A percentile compares a stretch with the other conserved stretches of the same genome.
phyloP scores from a whole-genome alignment of 768 basidiomycete species.

The Suillus fuscotomentosus region DNA sequence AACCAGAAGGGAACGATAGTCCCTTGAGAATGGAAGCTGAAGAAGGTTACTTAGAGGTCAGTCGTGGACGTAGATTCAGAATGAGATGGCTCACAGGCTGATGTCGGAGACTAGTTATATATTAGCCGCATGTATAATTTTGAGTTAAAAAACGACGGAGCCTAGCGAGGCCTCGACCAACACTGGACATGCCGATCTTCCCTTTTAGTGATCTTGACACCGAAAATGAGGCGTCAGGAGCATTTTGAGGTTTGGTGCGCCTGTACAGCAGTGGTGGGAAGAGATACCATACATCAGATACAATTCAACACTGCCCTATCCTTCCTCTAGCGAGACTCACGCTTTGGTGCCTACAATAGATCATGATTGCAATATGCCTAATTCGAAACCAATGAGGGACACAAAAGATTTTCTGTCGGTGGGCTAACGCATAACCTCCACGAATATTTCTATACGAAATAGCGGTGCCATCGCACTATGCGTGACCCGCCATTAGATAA shows the following conservation, averaged over 20 bases:
- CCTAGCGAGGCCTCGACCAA: neutral
- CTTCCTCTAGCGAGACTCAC: neutral
- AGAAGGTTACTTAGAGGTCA: neutral
- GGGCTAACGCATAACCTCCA: neutral
- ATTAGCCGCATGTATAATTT: neutral
- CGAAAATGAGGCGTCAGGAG: neutral
- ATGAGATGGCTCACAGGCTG: neutral
- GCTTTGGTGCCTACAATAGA: neutral
- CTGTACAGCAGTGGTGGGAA: neutral
- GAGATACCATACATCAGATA: neutral
- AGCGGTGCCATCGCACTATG: neutral
- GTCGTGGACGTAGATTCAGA: neutral
- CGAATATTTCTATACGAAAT: neutral
- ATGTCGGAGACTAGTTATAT: neutral
- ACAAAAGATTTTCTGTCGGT: neutral
- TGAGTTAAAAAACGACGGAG: neutral
- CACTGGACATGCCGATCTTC: neutral
- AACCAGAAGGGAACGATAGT: neutral
- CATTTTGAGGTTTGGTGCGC: neutral
- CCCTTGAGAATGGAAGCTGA: slow-evolving; percentile 1
- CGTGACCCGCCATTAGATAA: neutral
- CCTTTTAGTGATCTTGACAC: neutral
- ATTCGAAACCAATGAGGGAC: neutral
- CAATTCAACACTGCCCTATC: neutral
- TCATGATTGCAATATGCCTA: neutral